Evolutionary conservation across 805 yeast genomes (phyloP).

Genomic region (Candida bentonensis): DNA sequence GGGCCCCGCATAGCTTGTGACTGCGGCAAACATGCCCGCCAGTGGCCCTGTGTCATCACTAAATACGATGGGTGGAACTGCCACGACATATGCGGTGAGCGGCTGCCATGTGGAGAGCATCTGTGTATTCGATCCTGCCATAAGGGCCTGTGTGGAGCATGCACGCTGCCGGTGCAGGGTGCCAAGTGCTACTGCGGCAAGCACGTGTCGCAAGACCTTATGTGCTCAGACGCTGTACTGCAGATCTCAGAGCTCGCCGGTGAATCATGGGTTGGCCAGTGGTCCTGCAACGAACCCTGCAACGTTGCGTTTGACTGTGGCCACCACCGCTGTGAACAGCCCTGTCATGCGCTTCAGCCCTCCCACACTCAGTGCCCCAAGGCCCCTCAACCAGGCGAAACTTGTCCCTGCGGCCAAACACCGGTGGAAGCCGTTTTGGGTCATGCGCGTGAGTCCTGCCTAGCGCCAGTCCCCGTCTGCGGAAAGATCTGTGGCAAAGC

Average conservation of each 20-base stretch:
- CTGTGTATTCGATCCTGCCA: slow-evolving; percentile 54
- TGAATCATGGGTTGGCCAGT: slow-evolving; percentile 36
- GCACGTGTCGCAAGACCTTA: slow-evolving; percentile 19
- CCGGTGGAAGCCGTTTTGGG: slow-evolving; percentile 26
- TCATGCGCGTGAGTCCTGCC: slow-evolving; percentile 39
- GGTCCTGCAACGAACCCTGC: slow-evolving; percentile 33
- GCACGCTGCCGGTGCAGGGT: slow-evolving; percentile 33
- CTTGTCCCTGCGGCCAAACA: slow-evolving; percentile 74
- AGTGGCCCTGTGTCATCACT: slow-evolving; percentile 60
- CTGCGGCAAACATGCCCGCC: slow-evolving; percentile 58
- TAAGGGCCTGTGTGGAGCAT: slow-evolving; percentile 68
- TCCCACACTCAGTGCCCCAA: slow-evolving; percentile 39
- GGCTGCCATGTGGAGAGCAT: slow-evolving; percentile 62
- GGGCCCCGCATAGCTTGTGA: slow-evolving; percentile 58
- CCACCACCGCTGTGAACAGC: slow-evolving; percentile 34
- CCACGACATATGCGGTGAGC: slow-evolving; percentile 41
- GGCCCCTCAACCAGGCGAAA: slow-evolving; percentile 42
- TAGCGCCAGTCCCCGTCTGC: slow-evolving; percentile 73
- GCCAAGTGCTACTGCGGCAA: slow-evolving; percentile 69
- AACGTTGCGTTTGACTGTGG: slow-evolving; percentile 47
- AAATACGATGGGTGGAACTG: slow-evolving; percentile 66
- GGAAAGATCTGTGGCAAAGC: slow-evolving; percentile 46
- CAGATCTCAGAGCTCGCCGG: slow-evolving; percentile 7
- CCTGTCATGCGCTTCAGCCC: slow-evolving; percentile 40
- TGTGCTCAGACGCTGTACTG: slow-evolving; percentile 9